These are phyloP conservation scores for Ustilago esculenta DNA, from an alignment of 1,284 basidiomycete genomes.

Conservation along the genomic window DNA sequence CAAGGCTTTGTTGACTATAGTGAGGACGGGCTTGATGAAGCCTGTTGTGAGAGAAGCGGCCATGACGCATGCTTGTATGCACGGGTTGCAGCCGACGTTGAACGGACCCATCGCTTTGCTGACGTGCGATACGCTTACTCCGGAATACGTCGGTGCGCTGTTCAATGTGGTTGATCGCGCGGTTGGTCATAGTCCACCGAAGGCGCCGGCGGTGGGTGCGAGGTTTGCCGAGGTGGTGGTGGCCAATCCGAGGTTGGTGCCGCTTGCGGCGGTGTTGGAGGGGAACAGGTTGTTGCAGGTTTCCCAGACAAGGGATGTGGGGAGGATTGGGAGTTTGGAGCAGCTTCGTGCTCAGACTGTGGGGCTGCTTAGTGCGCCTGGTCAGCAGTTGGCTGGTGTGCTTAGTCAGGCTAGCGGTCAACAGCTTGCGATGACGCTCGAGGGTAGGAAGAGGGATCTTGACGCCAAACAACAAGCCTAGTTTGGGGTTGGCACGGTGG, in stretches of 20 bases:
- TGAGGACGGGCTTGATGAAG: conserved; percentile 50
- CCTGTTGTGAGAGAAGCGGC: conserved; percentile 27
- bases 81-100: conserved; percentile 38
- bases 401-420: conserved; percentile 57
- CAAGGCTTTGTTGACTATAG: conserved; percentile 46
- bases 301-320: conserved; percentile 51
- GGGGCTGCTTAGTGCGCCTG: conserved; percentile 58
- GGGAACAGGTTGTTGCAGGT: conserved; percentile 52
- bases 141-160: conserved; percentile 53
- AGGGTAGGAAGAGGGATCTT: conserved; percentile 57
- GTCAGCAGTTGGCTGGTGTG: conserved; percentile 55
- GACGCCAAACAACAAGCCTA: conserved; percentile 48
- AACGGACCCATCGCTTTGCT: conserved; percentile 59
- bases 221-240: conserved; percentile 22
- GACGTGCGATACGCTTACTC: conserved; percentile 53
- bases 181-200: conserved; percentile 38
- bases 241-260: conserved; percentile 54
- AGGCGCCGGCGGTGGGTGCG: conserved; percentile 19
- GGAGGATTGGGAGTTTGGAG: conserved; percentile 49
- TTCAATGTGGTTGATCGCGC: conserved; percentile 55
- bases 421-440: conserved; percentile 55
- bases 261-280: conserved; percentile 53
- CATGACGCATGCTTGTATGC: conserved; percentile 12
- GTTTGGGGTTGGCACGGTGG: too few species aligned
- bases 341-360: conserved; percentile 61